These are phyloP conservation scores for Colletotrichum costaricense DNA, from an alignment of 2,329 filamentous ascomycete genomes.

Conservation along the genomic window DNA sequence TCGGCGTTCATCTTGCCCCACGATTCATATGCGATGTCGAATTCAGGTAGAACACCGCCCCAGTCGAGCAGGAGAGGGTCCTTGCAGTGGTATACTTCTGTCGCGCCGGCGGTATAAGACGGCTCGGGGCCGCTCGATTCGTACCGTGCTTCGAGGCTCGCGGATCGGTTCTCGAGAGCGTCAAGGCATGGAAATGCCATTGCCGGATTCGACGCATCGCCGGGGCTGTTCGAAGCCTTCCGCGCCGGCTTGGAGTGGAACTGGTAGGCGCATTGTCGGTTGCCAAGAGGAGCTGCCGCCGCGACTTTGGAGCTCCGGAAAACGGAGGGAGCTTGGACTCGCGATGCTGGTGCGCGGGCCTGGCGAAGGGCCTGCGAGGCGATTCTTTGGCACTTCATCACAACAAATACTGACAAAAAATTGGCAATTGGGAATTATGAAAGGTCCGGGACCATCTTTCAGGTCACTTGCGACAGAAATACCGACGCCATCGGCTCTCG, in stretches of 20 bases:
- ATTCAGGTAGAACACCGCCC: conserved; percentile 91
- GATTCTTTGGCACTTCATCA: conserved; percentile 37
- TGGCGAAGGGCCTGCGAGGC: conserved; percentile 36
- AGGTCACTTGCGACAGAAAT: background rate
- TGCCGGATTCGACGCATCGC: conserved; percentile 78
- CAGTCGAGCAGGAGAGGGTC: conserved; percentile 89
- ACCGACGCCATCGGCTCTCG: background rate
- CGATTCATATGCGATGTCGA: conserved; percentile 91
- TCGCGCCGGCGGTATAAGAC: conserved; percentile 91
- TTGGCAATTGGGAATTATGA: background rate
- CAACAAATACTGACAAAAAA: background rate
- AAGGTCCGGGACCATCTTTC: background rate
- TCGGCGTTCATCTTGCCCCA: conserved; percentile 87
- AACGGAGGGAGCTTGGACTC: conserved; percentile 13
- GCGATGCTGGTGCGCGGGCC: conserved; percentile 11
- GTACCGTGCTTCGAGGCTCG: conserved; percentile 75
- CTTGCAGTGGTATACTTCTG: conserved; percentile 78
- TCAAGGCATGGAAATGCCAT: conserved; percentile 93
- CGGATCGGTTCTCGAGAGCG: conserved; percentile 82
- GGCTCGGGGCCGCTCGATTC: conserved; percentile 87
- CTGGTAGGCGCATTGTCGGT: conserved; percentile 15
- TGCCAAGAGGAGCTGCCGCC: conserved; percentile 3
- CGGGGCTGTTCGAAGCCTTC: conserved; percentile 39
- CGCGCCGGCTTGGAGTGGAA: conserved; percentile 34
- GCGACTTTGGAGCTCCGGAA: conserved; percentile 8